phyloP scores from a whole-genome alignment of 2,329 filamentous ascomycete genomes.

The Colletotrichum liaoningense region DNA sequence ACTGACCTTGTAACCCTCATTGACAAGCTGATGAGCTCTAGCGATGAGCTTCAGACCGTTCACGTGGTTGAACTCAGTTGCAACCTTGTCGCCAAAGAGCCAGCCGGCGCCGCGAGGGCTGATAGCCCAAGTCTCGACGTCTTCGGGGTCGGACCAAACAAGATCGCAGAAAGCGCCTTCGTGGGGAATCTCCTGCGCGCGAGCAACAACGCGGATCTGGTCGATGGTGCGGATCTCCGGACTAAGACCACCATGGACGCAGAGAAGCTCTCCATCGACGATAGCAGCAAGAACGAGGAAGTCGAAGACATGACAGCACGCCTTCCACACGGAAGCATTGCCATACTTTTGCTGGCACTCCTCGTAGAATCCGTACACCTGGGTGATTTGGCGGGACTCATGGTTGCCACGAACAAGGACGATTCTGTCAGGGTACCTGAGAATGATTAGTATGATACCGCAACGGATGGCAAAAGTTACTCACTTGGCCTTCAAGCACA shows the following conservation, averaged over 20 bases:
- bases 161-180: constrained; percentile 98
- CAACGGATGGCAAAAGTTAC: constrained; percentile 37
- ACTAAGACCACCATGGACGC: constrained; percentile 91
- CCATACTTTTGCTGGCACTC: constrained; percentile 99
- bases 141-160: constrained; percentile 98
- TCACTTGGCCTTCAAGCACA: constrained; percentile 87
- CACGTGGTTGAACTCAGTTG: constrained; percentile 96
- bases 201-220: constrained; percentile 98
- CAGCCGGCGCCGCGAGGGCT: constrained; percentile 97
- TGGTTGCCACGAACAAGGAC: constrained; percentile 98
- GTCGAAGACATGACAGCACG: constrained; percentile 99
- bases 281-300: constrained; percentile 97
- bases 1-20: constrained; percentile 94
- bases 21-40: constrained; percentile 96
- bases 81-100: constrained; percentile 96
- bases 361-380: constrained; percentile 99
- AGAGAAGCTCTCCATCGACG: constrained; percentile 98
- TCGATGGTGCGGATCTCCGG: constrained; percentile 97
- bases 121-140: constrained; percentile 95
- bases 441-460: constrained; percentile 38
- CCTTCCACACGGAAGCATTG: constrained; percentile 99
- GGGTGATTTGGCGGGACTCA: constrained; percentile 96
- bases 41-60: constrained; percentile 97
- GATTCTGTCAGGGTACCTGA: constrained; percentile 91
- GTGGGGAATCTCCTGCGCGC: constrained; percentile 97